Conservation (phyloP, 306 rosid species). For the Rubus idaeus region DNA sequence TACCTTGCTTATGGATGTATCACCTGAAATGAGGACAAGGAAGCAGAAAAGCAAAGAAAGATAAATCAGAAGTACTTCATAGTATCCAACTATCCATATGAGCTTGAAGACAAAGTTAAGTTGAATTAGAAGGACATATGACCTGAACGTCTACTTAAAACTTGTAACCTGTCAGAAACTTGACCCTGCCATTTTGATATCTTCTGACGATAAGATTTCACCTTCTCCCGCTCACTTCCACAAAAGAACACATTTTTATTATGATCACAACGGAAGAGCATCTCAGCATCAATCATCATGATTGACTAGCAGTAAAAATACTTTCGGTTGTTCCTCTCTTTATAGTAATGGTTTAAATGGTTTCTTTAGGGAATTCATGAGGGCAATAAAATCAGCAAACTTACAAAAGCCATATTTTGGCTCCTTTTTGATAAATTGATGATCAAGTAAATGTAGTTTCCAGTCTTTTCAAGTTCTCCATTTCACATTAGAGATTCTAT, state of each 20-base stretch:
- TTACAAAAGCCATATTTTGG: neutral
- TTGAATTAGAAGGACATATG: constrained; percentile 17
- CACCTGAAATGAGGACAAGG: constrained; percentile 53
- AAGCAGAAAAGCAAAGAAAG: constrained; percentile 19
- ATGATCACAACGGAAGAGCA: constrained; percentile 14
- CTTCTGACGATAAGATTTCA: constrained; percentile 72
- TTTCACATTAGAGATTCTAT: neutral
- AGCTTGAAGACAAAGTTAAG: constrained; percentile 12
- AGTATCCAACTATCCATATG: constrained; percentile 5
- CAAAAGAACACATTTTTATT: constrained; percentile 25
- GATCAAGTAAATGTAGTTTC: neutral
- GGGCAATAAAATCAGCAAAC: neutral
- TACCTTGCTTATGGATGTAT: constrained; percentile 63
- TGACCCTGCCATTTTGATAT: constrained; percentile 93
- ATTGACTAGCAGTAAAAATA: neutral
- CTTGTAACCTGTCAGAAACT: constrained; percentile 80
- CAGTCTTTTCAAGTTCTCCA: neutral
- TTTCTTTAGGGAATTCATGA: neutral
- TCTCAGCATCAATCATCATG: neutral
- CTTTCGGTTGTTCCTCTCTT: neutral
- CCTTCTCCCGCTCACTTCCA: constrained; percentile 84
- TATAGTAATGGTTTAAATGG: neutral
- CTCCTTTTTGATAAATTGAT: neutral
- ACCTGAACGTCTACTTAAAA: constrained; percentile 78
- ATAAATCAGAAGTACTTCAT: constrained; percentile 25